These are phyloP conservation scores for Alternaria atra DNA, from an alignment of 2,329 filamentous ascomycete species.

Conservation along the genomic window DNA sequence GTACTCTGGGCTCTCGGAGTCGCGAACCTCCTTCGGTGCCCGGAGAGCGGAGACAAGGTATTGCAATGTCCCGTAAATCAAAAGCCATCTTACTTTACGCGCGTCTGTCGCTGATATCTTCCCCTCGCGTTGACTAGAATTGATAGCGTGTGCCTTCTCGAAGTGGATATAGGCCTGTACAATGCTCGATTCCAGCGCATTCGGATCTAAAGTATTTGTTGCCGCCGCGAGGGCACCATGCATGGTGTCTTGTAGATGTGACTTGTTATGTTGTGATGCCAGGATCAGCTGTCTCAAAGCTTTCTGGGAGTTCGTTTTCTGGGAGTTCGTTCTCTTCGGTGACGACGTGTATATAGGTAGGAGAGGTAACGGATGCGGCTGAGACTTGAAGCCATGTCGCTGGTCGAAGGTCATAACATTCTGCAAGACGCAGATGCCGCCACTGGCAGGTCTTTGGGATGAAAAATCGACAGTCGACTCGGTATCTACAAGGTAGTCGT, in stretches of 20 bases:
- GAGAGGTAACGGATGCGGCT: slow-evolving; percentile 73
- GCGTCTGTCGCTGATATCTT: slow-evolving; percentile 71
- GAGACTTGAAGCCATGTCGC: slow-evolving; percentile 65
- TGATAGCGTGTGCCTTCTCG: slow-evolving; percentile 67
- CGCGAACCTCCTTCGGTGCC: slow-evolving; percentile 68
- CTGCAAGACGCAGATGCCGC: slow-evolving; percentile 75
- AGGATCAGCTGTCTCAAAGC: slow-evolving; percentile 48
- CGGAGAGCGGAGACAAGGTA: slow-evolving; percentile 72
- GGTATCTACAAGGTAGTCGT: slow-evolving; percentile 74
- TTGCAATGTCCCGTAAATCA: slow-evolving; percentile 78
- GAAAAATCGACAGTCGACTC: slow-evolving; percentile 60
- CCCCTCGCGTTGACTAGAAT: slow-evolving; percentile 63
- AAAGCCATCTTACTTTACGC: slow-evolving; percentile 79
- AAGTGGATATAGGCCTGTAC: slow-evolving; percentile 75
- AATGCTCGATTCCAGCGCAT: slow-evolving; percentile 58
- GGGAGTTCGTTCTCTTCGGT: slow-evolving; percentile 37
- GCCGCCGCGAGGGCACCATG: slow-evolving; percentile 63
- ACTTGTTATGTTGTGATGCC: slow-evolving; percentile 51
- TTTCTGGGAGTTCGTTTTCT: slow-evolving; percentile 45
- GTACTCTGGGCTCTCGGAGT: slow-evolving; percentile 67
- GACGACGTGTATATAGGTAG: slow-evolving; percentile 61
- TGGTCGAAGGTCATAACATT: slow-evolving; percentile 73
- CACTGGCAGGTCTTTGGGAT: slow-evolving; percentile 65
- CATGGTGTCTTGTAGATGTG: slow-evolving; percentile 60
- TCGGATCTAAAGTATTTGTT: slow-evolving; percentile 55